phyloP scores from a whole-genome alignment of 352 stramenopile genomes.

The Globisporangium cystogenes region DNA sequence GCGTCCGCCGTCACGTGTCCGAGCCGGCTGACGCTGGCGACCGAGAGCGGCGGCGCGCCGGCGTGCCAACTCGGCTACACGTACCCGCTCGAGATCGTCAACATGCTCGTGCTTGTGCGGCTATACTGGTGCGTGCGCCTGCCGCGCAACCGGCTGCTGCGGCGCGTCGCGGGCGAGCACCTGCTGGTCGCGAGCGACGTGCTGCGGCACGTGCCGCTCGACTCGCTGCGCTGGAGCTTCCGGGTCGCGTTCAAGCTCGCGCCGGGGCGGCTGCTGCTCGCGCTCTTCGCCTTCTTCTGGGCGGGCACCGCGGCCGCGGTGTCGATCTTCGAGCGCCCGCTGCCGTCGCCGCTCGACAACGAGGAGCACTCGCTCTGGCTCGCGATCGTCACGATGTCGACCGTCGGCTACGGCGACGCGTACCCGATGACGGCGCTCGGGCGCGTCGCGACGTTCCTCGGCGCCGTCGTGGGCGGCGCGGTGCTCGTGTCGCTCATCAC shows the following conservation, averaged over 20 bases:
- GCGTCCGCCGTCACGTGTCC: constrained; percentile 25
- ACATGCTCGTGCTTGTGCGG: constrained; percentile 49
- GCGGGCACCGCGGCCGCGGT: constrained; percentile 37
- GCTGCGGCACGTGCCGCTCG: constrained; percentile 22
- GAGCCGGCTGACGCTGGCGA: constrained; percentile 16
- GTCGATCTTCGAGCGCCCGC: constrained; percentile 54
- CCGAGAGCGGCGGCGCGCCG: constrained; percentile 1
- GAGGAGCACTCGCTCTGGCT: constrained; percentile 62
- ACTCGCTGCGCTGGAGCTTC: constrained; percentile 56
- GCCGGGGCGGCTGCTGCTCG: constrained; percentile 29
- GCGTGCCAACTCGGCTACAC: constrained; percentile 39
- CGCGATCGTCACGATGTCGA: constrained; percentile 55
- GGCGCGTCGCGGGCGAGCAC: constrained; percentile 25
- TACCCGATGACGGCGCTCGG: constrained; percentile 47
- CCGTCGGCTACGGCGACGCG: constrained; percentile 53
- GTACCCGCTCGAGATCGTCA: constrained; percentile 58
- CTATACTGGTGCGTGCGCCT: constrained; percentile 58
- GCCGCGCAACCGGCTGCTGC: constrained; percentile 41
- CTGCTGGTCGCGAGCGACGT: constrained; percentile 21
- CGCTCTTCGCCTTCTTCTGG: constrained; percentile 45
- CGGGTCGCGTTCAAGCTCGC: constrained; percentile 38
- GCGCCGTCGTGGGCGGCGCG: constrained; percentile 44
- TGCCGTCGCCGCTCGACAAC: constrained; percentile 45
- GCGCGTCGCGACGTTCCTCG: constrained; percentile 36
- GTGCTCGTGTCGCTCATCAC: constrained; percentile 56